Evolutionary conservation across 1,284 basidiomycete species (phyloP), one percentile per base, ranked within the genome.

Genomic region (Stygiomarasmius scandens): DNA sequence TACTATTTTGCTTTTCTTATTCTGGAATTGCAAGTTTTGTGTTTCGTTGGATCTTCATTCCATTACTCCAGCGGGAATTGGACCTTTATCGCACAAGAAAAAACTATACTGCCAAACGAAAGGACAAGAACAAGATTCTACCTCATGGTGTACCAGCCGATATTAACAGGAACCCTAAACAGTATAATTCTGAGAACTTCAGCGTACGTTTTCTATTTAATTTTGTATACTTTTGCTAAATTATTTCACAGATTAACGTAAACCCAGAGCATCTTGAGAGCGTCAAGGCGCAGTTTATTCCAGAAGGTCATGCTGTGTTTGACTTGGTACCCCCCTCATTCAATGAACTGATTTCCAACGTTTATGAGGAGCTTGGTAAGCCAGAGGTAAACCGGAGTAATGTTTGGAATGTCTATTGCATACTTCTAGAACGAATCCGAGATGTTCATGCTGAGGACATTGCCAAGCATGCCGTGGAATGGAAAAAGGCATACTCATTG

Each of bases 21-120:
- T 36, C 16, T 52, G 5, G 6, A 32, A 47, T 19, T 10, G 27
- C 11, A 54, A 77, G 75, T 0, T 56, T 74, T 3, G 61, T 75
- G 0, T 78, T 77, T 54, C 67, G 60, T 1, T 77, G 68, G 67
- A 48, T 77, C 22, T 67, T 65, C 14, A 72, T 77, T 25, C 76
- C 76, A 0, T 77, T 66, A 65, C 51, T 78, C 9, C 76, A 79
- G 54, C 16, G 10, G 0, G 72, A 77, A 56, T 64, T 77, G 1
- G 69, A 78, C 61, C 38, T 47, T 1, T 75, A 61, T 54, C 25
- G 46, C 8, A 16, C 57, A 2, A 46, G 48, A 2, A 50, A 59
- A 24, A 77, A 77, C 49, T 49, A n/a, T 8, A 11, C 49, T 9
- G 24, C 29, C 1, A 61, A 64, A 25, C 45, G 56, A 1, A 38